phyloP scores from a whole-genome alignment of 2,329 filamentous ascomycete species.

The Aureobasidium sp. region DNA sequence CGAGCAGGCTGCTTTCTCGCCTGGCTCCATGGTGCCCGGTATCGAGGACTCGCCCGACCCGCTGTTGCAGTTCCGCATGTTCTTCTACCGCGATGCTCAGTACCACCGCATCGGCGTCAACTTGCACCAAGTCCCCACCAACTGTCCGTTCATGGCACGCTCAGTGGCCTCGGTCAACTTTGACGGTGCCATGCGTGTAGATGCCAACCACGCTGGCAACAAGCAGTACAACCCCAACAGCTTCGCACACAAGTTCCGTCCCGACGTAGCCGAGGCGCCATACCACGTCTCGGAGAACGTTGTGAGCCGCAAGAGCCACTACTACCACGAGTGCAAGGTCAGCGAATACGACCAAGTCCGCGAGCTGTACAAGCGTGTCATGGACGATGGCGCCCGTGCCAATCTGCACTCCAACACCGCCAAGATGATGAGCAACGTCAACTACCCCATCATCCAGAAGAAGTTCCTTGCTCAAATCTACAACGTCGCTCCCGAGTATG shows the following conservation, averaged over 20 bases:
- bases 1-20: slow-evolving; percentile 44
- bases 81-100: slow-evolving; percentile 35
- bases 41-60: slow-evolving; percentile 42
- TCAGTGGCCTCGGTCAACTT: slow-evolving; percentile 41
- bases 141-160: slow-evolving; percentile 42
- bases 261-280: slow-evolving; percentile 42
- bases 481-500: slow-evolving; percentile 40
- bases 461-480: slow-evolving; percentile 47
- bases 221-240: slow-evolving; percentile 45
- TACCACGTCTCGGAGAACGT: slow-evolving; percentile 43
- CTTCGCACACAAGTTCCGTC: slow-evolving; percentile 43
- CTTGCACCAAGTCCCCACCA: slow-evolving; percentile 41
- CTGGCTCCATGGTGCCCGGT: slow-evolving; percentile 43
- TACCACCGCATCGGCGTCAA: slow-evolving; percentile 46
- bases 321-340: slow-evolving; percentile 45
- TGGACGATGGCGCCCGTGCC: slow-evolving; percentile 35
- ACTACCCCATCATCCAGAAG: slow-evolving; percentile 26
- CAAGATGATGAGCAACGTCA: slow-evolving; percentile 24
- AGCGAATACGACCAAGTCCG: slow-evolving; percentile 45
- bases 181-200: slow-evolving; percentile 40
- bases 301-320: slow-evolving; percentile 44
- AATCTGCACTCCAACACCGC: slow-evolving; percentile 43
- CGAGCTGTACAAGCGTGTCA: slow-evolving; percentile 41
- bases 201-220: slow-evolving; percentile 41
- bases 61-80: slow-evolving; percentile 36